Base-by-base conservation (phyloP, 2,329 filamentous ascomycete species). In the Stromatinia cepivora region DNA sequence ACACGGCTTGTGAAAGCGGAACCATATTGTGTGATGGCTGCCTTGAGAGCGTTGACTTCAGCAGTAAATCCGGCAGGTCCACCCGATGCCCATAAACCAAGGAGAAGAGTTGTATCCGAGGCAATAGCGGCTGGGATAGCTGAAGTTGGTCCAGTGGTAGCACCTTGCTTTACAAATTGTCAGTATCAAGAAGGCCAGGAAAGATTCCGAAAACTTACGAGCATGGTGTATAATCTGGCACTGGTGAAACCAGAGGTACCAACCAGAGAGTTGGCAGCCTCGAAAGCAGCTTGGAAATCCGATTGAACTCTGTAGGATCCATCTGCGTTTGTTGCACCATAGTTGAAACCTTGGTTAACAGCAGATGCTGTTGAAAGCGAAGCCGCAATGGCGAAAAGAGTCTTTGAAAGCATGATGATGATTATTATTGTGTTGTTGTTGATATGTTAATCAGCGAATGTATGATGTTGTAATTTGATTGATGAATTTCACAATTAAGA, bases 71-170 rank as follows among this genome's bases (percentile, higher is more conserved):
- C 79, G 7, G 80, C 83, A 67, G 86, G 82, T 63, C 89, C 89
- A 53, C 84, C 90, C 0, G 92, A 94, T 13, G 88, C 87, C 93
- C 93, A 97, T 64, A 97, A 82, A 74, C 93, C 93, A 17, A 97
- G 87, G 15, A 97, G 86, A 36, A 97, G 85, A 56, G 85, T 85
- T 2, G 92, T 96, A 75, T 92, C 86, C 76, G 92, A 92, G 74
- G 85, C 86, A 80, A 97, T 93, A 76, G 93, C 93, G 56, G 93
- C 93, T 54, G 90, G 90, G 72, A 97, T 92, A 73, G 90, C 92
- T 53, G 85, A 83, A 76, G 91, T 93, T 75, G 88, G 84, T 42
- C 84, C 84, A 80, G 85, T 89, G 72, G 85, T 80, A 8, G 90
- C 89, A 67, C 81, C 86, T 84, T 93, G 90, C 83, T 85, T 71